Percentiles rank a stretch among this genome's conserved stretches.
Conservation (phyloP, 352 stramenopile species). For the Thraustochytrium sp. region DNA sequence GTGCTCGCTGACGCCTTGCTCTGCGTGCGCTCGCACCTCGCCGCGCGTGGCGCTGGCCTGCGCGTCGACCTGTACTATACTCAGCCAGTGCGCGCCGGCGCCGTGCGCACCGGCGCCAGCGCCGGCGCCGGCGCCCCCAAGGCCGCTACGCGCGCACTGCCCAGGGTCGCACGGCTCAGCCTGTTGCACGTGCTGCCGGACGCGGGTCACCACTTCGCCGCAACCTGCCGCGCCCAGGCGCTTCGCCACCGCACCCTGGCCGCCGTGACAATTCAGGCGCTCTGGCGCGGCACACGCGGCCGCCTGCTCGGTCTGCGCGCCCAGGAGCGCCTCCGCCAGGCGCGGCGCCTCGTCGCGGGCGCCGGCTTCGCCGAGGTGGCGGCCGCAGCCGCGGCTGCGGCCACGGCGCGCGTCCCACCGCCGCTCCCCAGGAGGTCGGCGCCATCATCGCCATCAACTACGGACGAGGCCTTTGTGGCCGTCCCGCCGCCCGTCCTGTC, state of each 20-base stretch:
- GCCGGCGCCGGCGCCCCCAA: too few relatives aligned
- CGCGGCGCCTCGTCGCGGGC: background rate
- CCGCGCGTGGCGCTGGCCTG: background rate
- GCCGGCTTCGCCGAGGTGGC: too few relatives aligned
- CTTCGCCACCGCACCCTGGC: background rate
- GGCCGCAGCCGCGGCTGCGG: too few relatives aligned
- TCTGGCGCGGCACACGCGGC: background rate
- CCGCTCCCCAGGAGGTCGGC: too few relatives aligned
- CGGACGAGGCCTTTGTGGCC: too few relatives aligned
- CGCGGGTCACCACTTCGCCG: background rate
- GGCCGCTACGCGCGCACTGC: too few relatives aligned
- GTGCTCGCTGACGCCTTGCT: background rate
- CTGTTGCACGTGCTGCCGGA: background rate
- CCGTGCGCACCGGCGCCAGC: too few relatives aligned
- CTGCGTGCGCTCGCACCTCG: background rate
- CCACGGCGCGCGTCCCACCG: too few relatives aligned
- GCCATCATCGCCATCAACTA: too few relatives aligned
- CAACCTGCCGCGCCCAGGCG: background rate
- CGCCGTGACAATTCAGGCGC: background rate
- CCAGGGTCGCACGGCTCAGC: background rate
- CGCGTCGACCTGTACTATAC: background rate
- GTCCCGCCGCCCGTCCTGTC: too few relatives aligned
- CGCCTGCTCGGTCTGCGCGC: background rate
- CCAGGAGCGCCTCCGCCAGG: background rate
- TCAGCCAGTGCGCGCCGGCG: too few relatives aligned